Percentiles rank a stretch among this genome's conserved stretches.
These are phyloP conservation scores for Axilococcus clingmanii DNA, from an alignment of 139 green algal species.

Conservation along the genomic window DNA sequence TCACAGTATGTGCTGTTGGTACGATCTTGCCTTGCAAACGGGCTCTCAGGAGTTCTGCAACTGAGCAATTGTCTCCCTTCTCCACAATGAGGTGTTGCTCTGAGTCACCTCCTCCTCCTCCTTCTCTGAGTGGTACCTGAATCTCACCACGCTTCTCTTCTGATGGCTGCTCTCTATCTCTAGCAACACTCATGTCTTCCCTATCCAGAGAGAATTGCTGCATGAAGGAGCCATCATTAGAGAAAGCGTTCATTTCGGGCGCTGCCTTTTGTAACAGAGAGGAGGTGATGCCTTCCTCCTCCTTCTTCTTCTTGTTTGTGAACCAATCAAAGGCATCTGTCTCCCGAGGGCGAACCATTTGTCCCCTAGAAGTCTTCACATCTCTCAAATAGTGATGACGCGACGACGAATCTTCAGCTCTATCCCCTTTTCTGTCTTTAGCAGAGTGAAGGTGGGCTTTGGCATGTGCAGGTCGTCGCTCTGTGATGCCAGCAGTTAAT, in stretches of 20 bases:
- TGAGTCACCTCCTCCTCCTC: conserved; percentile 1
- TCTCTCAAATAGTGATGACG: conserved; percentile 20
- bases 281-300: conserved; percentile 2
- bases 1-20: conserved; percentile 16
- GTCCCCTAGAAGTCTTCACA: conserved; percentile 12
- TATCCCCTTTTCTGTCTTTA: conserved; percentile 4
- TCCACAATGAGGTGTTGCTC: neutral
- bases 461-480: conserved; percentile 39
- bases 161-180: conserved; percentile 2
- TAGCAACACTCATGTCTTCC: neutral
- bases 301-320: conserved; percentile 10
- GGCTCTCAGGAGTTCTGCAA: conserved; percentile 46
- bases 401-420: neutral
- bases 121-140: conserved; percentile 1
- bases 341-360: conserved; percentile 48
- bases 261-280: conserved; percentile 21
- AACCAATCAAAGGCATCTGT: too few species aligned
- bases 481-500: conserved; percentile 38
- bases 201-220: conserved; percentile 25
- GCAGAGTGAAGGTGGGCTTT: conserved; percentile 5
- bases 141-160: conserved; percentile 7
- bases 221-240: conserved; percentile 64
- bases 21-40: conserved; percentile 33
- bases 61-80: conserved; percentile 35
- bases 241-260: conserved; percentile 51